Conservation (phyloP, 73 alveolate genomes). For the Tetrahymena thermophila region DNA sequence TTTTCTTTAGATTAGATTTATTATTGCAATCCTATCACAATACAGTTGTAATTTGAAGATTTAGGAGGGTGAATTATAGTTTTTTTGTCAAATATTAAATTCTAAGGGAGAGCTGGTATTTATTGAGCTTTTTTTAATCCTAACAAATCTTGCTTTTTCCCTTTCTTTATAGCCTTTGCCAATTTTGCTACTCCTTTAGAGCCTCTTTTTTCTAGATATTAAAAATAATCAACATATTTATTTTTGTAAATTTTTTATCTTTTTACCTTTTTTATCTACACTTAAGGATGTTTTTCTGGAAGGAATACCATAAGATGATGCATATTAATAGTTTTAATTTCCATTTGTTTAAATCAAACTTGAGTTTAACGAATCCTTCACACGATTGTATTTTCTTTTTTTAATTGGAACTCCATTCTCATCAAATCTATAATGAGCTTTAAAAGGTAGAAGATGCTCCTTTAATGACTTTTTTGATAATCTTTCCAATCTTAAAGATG, state of each 20-base stretch:
- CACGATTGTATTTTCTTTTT: background rate
- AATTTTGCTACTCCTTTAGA: background rate
- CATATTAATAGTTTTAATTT: background rate
- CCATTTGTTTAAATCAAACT: background rate
- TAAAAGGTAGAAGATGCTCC: background rate
- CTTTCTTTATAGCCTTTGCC: background rate
- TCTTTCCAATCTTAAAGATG: background rate
- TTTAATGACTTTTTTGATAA: background rate
- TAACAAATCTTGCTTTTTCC: background rate
- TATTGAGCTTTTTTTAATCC: background rate
- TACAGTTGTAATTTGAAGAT: background rate
- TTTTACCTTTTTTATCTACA: background rate
- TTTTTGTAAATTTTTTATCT: background rate
- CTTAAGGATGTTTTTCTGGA: background rate
- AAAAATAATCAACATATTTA: background rate
- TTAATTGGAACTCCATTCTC: background rate
- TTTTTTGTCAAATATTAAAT: background rate
- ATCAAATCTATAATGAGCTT: background rate
- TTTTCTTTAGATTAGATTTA: background rate
- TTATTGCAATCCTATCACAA: background rate
- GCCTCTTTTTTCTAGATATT: background rate
- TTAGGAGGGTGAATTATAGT: background rate
- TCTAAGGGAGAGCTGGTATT: background rate
- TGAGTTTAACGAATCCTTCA: background rate
- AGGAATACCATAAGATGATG: background rate